A percentile compares a stretch with the other conserved stretches of the same genome.
Evolutionary conservation across 352 stramenopile genomes (phyloP).

Genomic region (Phytophthora podocarpi): DNA sequence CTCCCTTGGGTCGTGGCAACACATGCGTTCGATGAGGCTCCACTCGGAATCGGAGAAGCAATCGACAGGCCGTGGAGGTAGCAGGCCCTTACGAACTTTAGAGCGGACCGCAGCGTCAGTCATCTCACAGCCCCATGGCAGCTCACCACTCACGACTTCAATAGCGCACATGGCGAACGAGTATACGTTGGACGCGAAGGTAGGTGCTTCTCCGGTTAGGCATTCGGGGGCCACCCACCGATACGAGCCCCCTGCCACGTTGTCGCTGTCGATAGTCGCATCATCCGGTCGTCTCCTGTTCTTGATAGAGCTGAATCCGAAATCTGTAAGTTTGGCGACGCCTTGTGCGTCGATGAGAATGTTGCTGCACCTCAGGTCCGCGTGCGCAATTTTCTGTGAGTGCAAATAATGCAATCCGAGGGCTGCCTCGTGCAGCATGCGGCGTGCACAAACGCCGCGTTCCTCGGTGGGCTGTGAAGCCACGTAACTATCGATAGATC

Average conservation of each 20-base stretch:
- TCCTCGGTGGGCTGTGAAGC: slow-evolving; percentile 5
- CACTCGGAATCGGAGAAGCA: slow-evolving; percentile 43
- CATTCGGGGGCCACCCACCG: slow-evolving; percentile 40
- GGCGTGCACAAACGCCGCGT: slow-evolving; percentile 14
- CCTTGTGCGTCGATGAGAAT: slow-evolving; percentile 34
- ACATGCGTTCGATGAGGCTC: slow-evolving; percentile 41
- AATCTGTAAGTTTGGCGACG: slow-evolving; percentile 32
- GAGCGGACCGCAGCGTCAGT: slow-evolving; percentile 17
- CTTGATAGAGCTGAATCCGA: slow-evolving; percentile 29
- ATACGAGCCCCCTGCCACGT: background rate
- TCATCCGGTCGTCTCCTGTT: background rate
- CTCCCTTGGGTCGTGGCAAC: slow-evolving; percentile 17
- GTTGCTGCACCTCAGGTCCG: slow-evolving; percentile 32
- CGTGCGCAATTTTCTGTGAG: slow-evolving; percentile 30
- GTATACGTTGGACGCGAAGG: slow-evolving; percentile 47
- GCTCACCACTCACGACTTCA: slow-evolving; percentile 28
- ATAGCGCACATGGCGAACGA: slow-evolving; percentile 45
- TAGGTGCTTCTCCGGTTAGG: slow-evolving; percentile 12
- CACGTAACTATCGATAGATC: slow-evolving; percentile 28
- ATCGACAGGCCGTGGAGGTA: slow-evolving; percentile 22
- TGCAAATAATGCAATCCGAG: slow-evolving; percentile 41
- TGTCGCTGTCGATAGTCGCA: background rate
- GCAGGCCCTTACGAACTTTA: slow-evolving; percentile 23
- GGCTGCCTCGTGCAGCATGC: slow-evolving; percentile 26
- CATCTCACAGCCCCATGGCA: slow-evolving; percentile 29